Evolutionary conservation across 1,284 basidiomycete species (phyloP).

Genomic region (Jaminaea rosea): DNA sequence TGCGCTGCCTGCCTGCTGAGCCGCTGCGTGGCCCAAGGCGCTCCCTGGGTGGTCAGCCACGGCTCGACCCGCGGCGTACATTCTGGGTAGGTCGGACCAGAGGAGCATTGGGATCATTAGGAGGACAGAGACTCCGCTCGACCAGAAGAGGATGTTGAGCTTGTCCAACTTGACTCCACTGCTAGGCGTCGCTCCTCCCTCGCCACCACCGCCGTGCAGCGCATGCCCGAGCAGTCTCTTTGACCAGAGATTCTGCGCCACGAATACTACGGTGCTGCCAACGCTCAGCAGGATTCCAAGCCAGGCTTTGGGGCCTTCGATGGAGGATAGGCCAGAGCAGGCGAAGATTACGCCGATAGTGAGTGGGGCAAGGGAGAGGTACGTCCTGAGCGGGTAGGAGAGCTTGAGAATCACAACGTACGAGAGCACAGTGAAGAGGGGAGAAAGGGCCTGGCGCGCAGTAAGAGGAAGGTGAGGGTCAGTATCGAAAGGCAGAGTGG

Average conservation of each 20-base stretch:
- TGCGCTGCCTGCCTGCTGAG: too few relatives aligned
- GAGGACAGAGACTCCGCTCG: conserved; percentile 82
- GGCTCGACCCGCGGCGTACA: neutral
- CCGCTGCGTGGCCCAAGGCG: neutral
- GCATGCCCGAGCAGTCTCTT: conserved; percentile 82
- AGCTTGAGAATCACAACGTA: conserved; percentile 88
- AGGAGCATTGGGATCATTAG: conserved; percentile 53
- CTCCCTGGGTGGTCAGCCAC: neutral
- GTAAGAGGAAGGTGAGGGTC: neutral
- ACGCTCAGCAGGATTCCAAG: conserved; percentile 9
- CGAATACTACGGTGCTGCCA: conserved; percentile 74
- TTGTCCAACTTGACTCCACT: conserved; percentile 77
- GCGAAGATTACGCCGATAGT: conserved; percentile 95
- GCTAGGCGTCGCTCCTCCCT: neutral
- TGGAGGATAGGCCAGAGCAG: conserved; percentile 81
- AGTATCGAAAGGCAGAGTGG: too few relatives aligned
- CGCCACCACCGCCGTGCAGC: conserved; percentile 16
- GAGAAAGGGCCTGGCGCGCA: conserved; percentile 77
- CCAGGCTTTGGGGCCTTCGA: conserved; percentile 55
- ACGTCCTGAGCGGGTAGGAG: conserved; percentile 81
- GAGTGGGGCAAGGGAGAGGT: conserved; percentile 84
- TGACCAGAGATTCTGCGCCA: conserved; percentile 97
- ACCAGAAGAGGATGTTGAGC: conserved; percentile 90
- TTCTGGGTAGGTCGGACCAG: neutral
- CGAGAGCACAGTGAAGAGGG: conserved; percentile 88